Evolutionary conservation across 345 rosid genomes (phyloP).

Genomic region (Citrus mangshanensis): DNA sequence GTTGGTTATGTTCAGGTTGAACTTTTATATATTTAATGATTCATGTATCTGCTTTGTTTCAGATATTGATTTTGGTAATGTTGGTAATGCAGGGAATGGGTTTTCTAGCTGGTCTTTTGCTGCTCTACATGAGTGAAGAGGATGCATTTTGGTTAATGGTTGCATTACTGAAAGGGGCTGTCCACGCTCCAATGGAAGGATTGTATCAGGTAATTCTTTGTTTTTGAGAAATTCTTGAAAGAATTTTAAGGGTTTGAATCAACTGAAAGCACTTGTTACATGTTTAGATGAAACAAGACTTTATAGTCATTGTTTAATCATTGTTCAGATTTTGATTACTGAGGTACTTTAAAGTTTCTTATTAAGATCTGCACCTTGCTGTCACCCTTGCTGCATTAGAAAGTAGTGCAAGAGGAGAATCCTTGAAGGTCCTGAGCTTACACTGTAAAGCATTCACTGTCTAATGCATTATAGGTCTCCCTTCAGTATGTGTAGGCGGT

Average conservation of each 20-base stretch:
- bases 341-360: background rate
- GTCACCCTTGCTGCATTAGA: background rate
- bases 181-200: conserved; percentile 98
- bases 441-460: background rate
- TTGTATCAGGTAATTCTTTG: conserved; percentile 65
- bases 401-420: background rate
- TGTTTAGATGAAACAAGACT: background rate
- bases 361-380: background rate
- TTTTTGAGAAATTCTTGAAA: conserved; percentile 1
- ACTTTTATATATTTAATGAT: background rate
- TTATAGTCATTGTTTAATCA: background rate
- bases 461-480: background rate
- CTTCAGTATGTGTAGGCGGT: background rate
- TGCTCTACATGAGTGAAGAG: conserved; percentile 98
- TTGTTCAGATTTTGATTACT: background rate
- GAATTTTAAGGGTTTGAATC: background rate
- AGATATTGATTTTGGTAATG: conserved; percentile 6
- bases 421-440: background rate
- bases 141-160: conserved; percentile 97
- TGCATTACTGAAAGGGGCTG: conserved; percentile 94
- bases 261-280: background rate
- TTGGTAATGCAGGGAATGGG: conserved; percentile 86
- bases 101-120: conserved; percentile 81
- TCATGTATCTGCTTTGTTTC: conserved; percentile 10
- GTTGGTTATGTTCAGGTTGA: conserved; percentile 97